Percentiles rank a stretch among this genome's conserved stretches.
Conservation (phyloP, 75 land plant genomes). For the Pinus tabuliformis region DNA sequence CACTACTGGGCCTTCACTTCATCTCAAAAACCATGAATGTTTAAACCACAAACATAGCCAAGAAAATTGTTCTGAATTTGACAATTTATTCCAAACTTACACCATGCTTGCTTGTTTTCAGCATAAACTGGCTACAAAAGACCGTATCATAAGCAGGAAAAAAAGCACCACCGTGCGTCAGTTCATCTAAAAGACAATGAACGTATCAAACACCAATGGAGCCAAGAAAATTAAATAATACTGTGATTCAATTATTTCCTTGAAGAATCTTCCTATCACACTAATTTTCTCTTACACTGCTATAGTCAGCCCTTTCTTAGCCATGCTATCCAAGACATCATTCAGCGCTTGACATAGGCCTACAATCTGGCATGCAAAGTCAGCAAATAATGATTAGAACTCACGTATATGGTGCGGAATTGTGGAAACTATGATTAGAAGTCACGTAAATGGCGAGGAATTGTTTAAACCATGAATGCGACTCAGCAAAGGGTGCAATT, state of each 20-base stretch:
- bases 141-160: neutral
- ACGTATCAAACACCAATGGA: neutral
- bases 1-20: no score
- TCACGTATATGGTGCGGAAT: neutral
- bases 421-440: neutral
- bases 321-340: conserved; percentile 95
- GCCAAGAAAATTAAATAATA: neutral
- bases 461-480: neutral
- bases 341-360: conserved; percentile 95
- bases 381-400: neutral
- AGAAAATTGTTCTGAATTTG: neutral
- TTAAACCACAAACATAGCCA: no score
- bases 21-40: no score
- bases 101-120: neutral
- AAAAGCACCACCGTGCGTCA: neutral
- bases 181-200: neutral
- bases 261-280: neutral
- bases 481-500: neutral
- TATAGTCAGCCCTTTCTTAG: conserved; percentile 78
- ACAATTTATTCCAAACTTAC: no score
- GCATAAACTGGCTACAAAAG: neutral
- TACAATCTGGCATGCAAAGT: conserved; percentile 65
- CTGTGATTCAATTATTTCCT: neutral
- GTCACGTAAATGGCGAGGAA: neutral
- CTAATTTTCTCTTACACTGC: conserved; percentile 50